Percentiles rank a stretch among this genome's conserved stretches.
Conservation (phyloP, 2,329 filamentous ascomycete genomes). For the Coniochaeta sp. region DNA sequence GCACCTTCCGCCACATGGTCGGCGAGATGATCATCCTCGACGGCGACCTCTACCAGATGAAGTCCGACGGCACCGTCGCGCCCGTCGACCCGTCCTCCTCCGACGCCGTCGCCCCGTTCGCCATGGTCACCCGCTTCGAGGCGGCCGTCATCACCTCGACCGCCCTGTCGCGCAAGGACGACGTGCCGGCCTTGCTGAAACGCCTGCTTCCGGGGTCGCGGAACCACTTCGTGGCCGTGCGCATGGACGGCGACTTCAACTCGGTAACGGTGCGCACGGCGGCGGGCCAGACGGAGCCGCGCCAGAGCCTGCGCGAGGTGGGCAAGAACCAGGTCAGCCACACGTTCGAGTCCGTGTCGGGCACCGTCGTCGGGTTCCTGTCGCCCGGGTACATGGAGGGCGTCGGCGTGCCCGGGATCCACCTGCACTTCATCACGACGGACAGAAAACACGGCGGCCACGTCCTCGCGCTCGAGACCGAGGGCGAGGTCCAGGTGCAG, state of each 20-base stretch:
- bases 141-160: conserved; percentile 12
- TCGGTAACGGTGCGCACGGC: conserved; percentile 22
- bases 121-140: conserved; percentile 22
- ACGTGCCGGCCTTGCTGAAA: conserved; percentile 16
- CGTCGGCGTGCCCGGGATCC: conserved; percentile 25
- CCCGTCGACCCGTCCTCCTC: conserved; percentile 12
- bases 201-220: conserved; percentile 14
- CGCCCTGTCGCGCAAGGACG: conserved; percentile 18
- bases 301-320: conserved; percentile 20
- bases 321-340: conserved; percentile 19
- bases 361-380: conserved; percentile 22
- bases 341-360: conserved; percentile 12
- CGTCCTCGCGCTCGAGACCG: conserved; percentile 21
- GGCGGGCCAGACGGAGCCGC: conserved; percentile 18
- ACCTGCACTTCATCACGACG: conserved; percentile 25
- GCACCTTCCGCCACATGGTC: conserved; percentile 24
- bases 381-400: conserved; percentile 23
- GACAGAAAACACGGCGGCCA: conserved; percentile 23
- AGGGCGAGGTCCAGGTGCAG: conserved; percentile 20
- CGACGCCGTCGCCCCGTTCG: conserved; percentile 22
- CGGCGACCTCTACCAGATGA: conserved; percentile 25
- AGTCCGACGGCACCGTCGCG: conserved; percentile 21
- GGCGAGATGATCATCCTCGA: conserved; percentile 28
- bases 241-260: conserved; percentile 21
- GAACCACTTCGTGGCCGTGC: conserved; percentile 22